Base-by-base conservation (phyloP, 2,329 filamentous ascomycete species). In the Celoporthe dispersa region DNA sequence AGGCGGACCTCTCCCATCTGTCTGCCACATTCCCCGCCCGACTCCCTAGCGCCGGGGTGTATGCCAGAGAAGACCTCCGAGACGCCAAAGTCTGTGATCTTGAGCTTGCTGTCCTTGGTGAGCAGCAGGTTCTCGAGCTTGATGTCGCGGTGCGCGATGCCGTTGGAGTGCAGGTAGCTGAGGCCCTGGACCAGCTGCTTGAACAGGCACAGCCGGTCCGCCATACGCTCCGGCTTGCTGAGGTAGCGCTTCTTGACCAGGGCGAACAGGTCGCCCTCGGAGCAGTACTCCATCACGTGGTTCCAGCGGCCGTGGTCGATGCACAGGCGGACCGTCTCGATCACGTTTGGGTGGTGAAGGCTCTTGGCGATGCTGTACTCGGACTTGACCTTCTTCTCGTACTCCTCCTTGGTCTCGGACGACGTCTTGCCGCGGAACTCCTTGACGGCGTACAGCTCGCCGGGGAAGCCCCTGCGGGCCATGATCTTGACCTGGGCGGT, bases 231-330 rank as follows among this genome's bases (percentile, higher is more conserved):
- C 89, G 68, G 92, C 89, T 8, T 90, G 85, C 84, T 87, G 73
- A 97, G 88, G 75, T 91, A 91, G 44, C 87, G 87, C 78, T 91
- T 91, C 73, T 90, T 87, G 53, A 97, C 90, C 16, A 97, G 82
- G 72, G 86, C 85, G 78, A 92, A 95, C 7, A 97, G 83, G 77
- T 97, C 94, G 61, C 94, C 94, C 74, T 93, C 89, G 3, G 88
- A 86, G 81, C 94, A 97, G 79, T 92, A 97, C 78, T 97, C 93
- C 94, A 97, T 97, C 68, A 97, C 93, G 78, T 97, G 93, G 78
- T 94, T 94, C 92, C 92, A 97, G 53, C 91, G 89, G 41, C 88
- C 89, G 74, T 90, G 87, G 74, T 94, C 87, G 19, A 87, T 89
- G 81, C 93, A 96, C 7, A 97, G 84, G 39, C 91, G 88, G 68